Percentiles rank a stretch among this genome's conserved stretches.
These are phyloP conservation scores for Candida anglica DNA, from an alignment of 805 yeast species.

Conservation along the genomic window DNA sequence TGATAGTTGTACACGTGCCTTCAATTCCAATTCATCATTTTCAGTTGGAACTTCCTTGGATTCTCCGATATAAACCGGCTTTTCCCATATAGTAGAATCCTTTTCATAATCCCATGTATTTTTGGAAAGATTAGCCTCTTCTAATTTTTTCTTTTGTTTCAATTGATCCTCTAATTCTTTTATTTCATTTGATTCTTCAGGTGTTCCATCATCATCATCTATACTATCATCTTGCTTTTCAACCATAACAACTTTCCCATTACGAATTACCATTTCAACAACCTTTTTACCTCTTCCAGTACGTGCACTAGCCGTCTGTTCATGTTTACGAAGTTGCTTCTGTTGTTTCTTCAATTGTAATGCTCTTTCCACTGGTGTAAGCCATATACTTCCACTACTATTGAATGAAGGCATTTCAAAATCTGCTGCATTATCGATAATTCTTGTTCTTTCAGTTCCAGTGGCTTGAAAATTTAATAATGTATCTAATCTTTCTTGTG, in stretches of 20 bases:
- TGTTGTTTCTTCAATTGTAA: constrained; percentile 85
- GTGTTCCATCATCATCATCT: constrained; percentile 15
- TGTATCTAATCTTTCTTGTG: constrained; percentile 70
- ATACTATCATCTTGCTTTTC: constrained; percentile 33
- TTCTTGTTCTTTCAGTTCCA: constrained; percentile 84
- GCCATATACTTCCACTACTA: constrained; percentile 65
- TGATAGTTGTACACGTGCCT: constrained; percentile 24
- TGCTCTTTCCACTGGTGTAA: constrained; percentile 83
- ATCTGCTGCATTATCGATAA: constrained; percentile 91
- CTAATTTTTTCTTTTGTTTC: constrained; percentile 16
- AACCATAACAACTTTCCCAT: constrained; percentile 72
- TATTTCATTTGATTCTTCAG: constrained; percentile 30
- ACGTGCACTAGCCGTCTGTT: constrained; percentile 53
- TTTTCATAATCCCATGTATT: constrained; percentile 59
- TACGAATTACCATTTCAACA: constrained; percentile 70
- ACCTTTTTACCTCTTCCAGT: constrained; percentile 73
- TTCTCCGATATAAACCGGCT: constrained; percentile 39
- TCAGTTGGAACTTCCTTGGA: neutral
- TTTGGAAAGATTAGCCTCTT: constrained; percentile 27
- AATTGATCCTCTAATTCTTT: constrained; percentile 32
- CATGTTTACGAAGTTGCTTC: constrained; percentile 59
- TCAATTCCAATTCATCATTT: constrained; percentile 1
- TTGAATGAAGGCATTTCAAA: constrained; percentile 57
- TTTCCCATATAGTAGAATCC: constrained; percentile 53
- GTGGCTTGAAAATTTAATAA: constrained; percentile 78